Base-by-base conservation (phyloP, 2,329 filamentous ascomycete genomes). In the Ophioceras dolichostomum region DNA sequence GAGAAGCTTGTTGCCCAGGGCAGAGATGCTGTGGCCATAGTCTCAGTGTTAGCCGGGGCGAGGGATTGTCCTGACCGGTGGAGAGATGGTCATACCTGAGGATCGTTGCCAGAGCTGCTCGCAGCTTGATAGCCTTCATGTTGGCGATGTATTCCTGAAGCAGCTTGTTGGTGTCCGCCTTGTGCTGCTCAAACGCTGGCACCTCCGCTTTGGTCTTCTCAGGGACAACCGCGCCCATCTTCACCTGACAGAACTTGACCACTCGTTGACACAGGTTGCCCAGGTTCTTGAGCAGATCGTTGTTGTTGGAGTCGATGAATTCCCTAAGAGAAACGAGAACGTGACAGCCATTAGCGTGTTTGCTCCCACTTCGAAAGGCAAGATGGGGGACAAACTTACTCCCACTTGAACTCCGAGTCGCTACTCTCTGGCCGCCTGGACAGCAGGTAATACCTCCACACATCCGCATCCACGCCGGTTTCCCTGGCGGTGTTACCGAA, bases 381-480 rank as follows among this genome's bases (percentile, higher is more conserved):
- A 41, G n/a, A n/a, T n/a, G n/a, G n/a, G n/a, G n/a, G n/a, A n/a
- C n/a, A n/a, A n/a, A n/a, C 46, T 41, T 43, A 49, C 53, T 68
- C 24, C 87, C 87, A 94, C 55, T 89, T 82, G 56, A 94, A 94
- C 53, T 94, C 83, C 0, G 85, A 82, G 54, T 95, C 88, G 36
- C 81, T 75, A 10, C 79, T 81, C 58, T 95, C 88, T 0, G 88
- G 88, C 39, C 88, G 76, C 56, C 83, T 80, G 32, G 86, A 82
- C 27, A 94, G 69, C 17, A 95, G 73, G 62, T 91, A 94, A 61
- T 89, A 94, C 47, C 88, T 72, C 85, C 87, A 95, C n/a, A 95
- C 84, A 44, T 89, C 84, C 0, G 86, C 68, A 13, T 81, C 73
- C 14, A 95, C 73, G 16, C 86, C 87, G 8, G 86, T 94, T 39